These are phyloP conservation scores for Ilyonectria sp. DNA, from an alignment of 2,329 filamentous ascomycete genomes.

Conservation along the genomic window DNA sequence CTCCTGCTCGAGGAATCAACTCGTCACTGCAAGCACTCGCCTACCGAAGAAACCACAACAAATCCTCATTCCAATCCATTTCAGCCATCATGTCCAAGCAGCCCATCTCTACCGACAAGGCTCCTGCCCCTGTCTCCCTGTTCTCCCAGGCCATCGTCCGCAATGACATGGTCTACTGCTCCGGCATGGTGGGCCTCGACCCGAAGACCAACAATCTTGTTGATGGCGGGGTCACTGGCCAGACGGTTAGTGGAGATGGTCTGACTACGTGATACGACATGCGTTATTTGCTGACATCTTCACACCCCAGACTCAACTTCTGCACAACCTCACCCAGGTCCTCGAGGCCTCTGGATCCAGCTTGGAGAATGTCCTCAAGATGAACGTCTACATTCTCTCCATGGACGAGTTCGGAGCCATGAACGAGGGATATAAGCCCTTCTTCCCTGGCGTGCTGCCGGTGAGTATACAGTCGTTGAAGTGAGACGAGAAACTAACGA, in stretches of 20 bases:
- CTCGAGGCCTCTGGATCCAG: constrained; percentile 73
- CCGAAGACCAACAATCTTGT: constrained; percentile 67
- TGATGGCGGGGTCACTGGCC: constrained; percentile 69
- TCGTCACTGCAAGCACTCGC: no score
- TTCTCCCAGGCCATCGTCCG: constrained; percentile 74
- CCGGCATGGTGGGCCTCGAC: constrained; percentile 73
- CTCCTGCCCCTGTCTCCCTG: constrained; percentile 60
- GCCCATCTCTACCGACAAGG: background rate
- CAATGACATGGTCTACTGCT: constrained; percentile 81
- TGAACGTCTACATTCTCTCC: constrained; percentile 76
- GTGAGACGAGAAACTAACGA: background rate
- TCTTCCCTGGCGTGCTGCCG: constrained; percentile 62
- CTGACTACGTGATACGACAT: background rate
- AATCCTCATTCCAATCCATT: no score
- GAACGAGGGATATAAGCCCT: constrained; percentile 69
- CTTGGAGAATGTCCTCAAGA: constrained; percentile 75
- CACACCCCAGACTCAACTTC: constrained; percentile 57
- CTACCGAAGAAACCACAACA: no score
- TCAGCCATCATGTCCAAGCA: background rate
- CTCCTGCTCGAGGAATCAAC: no score
- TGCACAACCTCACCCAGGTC: constrained; percentile 71
- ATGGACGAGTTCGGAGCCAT: constrained; percentile 76
- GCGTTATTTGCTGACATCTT: background rate
- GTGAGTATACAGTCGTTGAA: constrained; percentile 61
- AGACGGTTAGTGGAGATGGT: constrained; percentile 49